phyloP scores from a whole-genome alignment of 1,139 yeast species.

The Scheffersomyces segobiensis region DNA sequence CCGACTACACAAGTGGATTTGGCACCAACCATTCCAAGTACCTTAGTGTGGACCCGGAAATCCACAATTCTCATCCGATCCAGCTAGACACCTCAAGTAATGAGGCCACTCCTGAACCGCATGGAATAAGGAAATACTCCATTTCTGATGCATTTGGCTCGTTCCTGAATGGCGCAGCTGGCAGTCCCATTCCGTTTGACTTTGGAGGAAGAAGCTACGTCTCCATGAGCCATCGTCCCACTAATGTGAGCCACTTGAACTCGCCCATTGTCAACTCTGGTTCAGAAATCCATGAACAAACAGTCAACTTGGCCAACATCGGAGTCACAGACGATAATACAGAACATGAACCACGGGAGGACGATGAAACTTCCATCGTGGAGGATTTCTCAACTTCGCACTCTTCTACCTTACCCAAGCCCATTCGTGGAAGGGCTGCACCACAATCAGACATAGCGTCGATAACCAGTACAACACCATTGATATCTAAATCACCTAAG shows the following conservation, averaged over 20 bases:
- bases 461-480: conserved; percentile 4
- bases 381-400: background rate
- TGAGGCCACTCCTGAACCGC: conserved; percentile 1
- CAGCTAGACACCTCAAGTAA: background rate
- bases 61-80: background rate
- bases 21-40: background rate
- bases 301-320: conserved; percentile 61
- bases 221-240: conserved; percentile 25
- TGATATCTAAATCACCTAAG: conserved; percentile 3
- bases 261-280: conserved; percentile 50
- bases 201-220: conserved; percentile 49
- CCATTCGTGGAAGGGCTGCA: background rate
- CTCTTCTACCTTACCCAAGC: background rate
- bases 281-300: conserved; percentile 58
- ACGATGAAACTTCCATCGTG: conserved; percentile 2
- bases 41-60: background rate
- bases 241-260: conserved; percentile 15
- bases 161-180: conserved; percentile 16
- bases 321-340: conserved; percentile 52
- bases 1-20: background rate
- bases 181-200: conserved; percentile 33
- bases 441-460: background rate
- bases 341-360: conserved; percentile 9
- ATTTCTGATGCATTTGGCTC: conserved; percentile 28
- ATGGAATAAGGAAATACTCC: conserved; percentile 20